Evolutionary conservation across 371 early-diverging fungal species (phyloP).

Genomic region (Actinomucor elegans): DNA sequence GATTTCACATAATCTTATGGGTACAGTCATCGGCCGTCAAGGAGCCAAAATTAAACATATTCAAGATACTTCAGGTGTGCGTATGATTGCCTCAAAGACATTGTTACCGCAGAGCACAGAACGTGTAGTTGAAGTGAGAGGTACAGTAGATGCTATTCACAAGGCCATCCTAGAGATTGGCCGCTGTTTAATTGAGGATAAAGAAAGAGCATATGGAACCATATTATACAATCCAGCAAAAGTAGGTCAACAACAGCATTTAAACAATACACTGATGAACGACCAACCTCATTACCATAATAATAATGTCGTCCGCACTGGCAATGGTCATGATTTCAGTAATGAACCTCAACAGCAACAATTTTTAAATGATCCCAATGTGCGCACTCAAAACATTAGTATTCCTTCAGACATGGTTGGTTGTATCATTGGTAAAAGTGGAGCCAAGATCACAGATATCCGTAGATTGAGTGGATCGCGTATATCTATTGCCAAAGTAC

Average conservation of each 20-base stretch:
- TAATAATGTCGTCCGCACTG: constrained; percentile 48
- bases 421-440: constrained; percentile 91
- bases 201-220: constrained; percentile 47
- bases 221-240: constrained; percentile 50
- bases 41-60: constrained; percentile 86
- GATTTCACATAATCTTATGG: constrained; percentile 85
- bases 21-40: constrained; percentile 85
- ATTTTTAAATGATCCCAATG: constrained; percentile 29
- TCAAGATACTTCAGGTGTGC: constrained; percentile 79
- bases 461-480: constrained; percentile 82
- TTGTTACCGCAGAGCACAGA: constrained; percentile 86
- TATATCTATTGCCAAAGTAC: constrained; percentile 82
- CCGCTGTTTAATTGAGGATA: constrained; percentile 45
- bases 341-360: constrained; percentile 4
- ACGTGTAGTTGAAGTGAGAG: constrained; percentile 82
- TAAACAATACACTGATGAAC: constrained; percentile 11
- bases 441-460: constrained; percentile 89
- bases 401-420: constrained; percentile 94
- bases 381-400: constrained; percentile 80
- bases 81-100: constrained; percentile 82
- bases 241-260: constrained; percentile 28
- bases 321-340: constrained; percentile 47
- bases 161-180: constrained; percentile 74
- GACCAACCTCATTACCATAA: constrained; percentile 16
- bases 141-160: constrained; percentile 68